Percentiles rank a stretch among this genome's conserved stretches.
phyloP scores from a whole-genome alignment of 2,329 filamentous ascomycete species.

The Drechslerella dactyloides region DNA sequence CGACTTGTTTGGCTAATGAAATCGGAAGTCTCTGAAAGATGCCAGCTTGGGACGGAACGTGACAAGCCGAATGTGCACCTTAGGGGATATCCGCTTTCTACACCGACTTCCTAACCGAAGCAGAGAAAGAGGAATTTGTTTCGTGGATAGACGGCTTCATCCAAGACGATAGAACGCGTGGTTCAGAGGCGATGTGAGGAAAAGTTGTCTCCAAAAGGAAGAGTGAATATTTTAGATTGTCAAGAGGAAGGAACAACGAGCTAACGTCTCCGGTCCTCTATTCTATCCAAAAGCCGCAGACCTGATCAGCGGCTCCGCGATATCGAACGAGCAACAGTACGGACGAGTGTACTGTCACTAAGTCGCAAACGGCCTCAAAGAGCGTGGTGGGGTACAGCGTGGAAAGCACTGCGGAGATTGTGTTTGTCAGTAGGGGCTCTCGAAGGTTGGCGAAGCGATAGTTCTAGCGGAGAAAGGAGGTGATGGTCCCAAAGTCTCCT shows the following conservation, averaged over 20 bases:
- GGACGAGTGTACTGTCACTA: conserved; percentile 15
- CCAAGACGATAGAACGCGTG: conserved; percentile 20
- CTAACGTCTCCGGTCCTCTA: conserved; percentile 51
- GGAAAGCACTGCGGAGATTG: conserved; percentile 14
- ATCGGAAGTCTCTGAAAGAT: conserved; percentile 15
- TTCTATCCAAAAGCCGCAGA: conserved; percentile 19
- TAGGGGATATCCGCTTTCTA: conserved; percentile 12
- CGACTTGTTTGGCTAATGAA: conserved; percentile 21
- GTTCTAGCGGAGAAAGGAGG: neutral
- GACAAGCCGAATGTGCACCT: neutral
- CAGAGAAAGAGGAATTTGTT: neutral
- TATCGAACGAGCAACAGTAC: conserved; percentile 32
- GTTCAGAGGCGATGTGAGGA: conserved; percentile 5
- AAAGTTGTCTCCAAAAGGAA: neutral
- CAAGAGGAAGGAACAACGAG: conserved; percentile 50
- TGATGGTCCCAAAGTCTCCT: too few relatives aligned
- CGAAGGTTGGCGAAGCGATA: neutral
- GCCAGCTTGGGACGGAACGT: neutral
- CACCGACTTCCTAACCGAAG: neutral
- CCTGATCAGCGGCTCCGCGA: conserved; percentile 17
- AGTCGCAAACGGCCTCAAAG: conserved; percentile 26
- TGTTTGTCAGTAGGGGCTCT: conserved; percentile 2
- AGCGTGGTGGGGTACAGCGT: conserved; percentile 41
- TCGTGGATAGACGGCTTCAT: conserved; percentile 34
- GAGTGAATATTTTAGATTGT: conserved; percentile 20